Evolutionary conservation across 495 filamentous ascomycete species (phyloP).

Genomic region (Neurospora terricola): DNA sequence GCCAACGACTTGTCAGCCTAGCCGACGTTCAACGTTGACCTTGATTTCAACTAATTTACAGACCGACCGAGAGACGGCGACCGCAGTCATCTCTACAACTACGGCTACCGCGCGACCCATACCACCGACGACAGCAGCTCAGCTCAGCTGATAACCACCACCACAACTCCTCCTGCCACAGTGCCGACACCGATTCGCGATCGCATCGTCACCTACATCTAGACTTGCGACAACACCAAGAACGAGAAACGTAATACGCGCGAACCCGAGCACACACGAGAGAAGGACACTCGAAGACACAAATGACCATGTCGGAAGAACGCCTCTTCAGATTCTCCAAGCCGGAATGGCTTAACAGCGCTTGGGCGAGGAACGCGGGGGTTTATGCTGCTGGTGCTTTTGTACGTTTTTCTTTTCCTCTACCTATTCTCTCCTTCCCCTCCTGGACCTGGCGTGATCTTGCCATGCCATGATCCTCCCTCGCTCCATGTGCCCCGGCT

Average conservation of each 20-base stretch:
- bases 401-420: constrained; percentile 42
- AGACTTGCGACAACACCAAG: neutral
- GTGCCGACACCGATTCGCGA: neutral
- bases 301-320: constrained; percentile 43
- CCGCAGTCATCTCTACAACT: neutral
- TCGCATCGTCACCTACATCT: neutral
- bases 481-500: neutral
- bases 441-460: neutral
- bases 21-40: neutral
- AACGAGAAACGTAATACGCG: neutral
- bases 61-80: neutral
- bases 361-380: constrained; percentile 67
- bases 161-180: neutral
- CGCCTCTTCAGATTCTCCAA: constrained; percentile 69
- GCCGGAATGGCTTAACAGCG: constrained; percentile 86
- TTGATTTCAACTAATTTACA: neutral
- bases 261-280: neutral
- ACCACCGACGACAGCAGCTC: neutral
- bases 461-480: neutral
- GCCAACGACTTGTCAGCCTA: neutral
- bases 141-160: neutral
- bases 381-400: constrained; percentile 81
- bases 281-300: neutral
- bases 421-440: neutral
- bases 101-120: neutral